Evolutionary conservation across 352 stramenopile species (phyloP).

Genomic region (Phytophthora quininea): DNA sequence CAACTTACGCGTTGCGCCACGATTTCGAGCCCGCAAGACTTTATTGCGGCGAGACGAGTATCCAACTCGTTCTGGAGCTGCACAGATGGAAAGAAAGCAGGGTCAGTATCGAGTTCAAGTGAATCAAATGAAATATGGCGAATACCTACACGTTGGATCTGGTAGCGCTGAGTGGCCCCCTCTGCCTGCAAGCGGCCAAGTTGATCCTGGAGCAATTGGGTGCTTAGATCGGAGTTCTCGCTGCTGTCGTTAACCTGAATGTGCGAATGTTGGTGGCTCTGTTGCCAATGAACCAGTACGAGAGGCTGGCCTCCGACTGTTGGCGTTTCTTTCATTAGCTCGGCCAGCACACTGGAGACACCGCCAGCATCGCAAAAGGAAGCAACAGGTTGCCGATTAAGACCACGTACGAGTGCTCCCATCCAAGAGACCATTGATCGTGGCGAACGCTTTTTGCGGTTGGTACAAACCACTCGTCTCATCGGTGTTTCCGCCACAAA

Average conservation of each 20-base stretch:
- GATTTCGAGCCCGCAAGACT: constrained; percentile 68
- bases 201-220: constrained; percentile 42
- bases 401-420: constrained; percentile 63
- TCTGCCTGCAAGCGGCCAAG: constrained; percentile 57
- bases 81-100: background rate
- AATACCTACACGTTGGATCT: constrained; percentile 47
- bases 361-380: constrained; percentile 78
- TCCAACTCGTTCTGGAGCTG: constrained; percentile 74
- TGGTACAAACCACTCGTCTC: constrained; percentile 73
- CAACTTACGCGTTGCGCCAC: constrained; percentile 53
- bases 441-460: constrained; percentile 44
- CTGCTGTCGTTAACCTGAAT: background rate
- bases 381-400: constrained; percentile 76
- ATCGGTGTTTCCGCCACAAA: constrained; percentile 41
- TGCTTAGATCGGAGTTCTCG: constrained; percentile 4
- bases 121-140: background rate
- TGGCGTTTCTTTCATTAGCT: constrained; percentile 31
- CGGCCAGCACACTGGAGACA: constrained; percentile 55
- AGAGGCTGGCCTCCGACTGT: constrained; percentile 2
- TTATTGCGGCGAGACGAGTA: constrained; percentile 53
- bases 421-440: constrained; percentile 60
- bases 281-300: constrained; percentile 1
- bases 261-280: background rate
- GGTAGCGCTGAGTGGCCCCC: constrained; percentile 47
- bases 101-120: constrained; percentile 5